Conservation (phyloP, 1,284 basidiomycete species). For the Trichosporon ovoides region DNA sequence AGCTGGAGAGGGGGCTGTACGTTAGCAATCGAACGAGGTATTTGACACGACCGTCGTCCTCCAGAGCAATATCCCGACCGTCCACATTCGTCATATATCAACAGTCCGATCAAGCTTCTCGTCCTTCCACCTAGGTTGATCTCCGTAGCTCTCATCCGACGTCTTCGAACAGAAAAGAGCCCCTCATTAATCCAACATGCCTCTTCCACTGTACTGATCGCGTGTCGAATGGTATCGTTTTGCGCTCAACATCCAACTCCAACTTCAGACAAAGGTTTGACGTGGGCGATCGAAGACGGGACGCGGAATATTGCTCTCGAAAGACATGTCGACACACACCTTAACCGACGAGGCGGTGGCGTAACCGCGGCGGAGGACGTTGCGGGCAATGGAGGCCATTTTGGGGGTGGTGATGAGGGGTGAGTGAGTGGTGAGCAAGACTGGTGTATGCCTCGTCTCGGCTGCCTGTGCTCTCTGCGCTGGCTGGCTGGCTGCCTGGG, state of each 20-base stretch:
- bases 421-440: constrained; percentile 15
- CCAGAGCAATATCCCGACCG: neutral
- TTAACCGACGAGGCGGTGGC: constrained; percentile 46
- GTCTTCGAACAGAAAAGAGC: too few species aligned
- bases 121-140: too few species aligned
- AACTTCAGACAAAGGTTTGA: neutral
- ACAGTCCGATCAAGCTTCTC: too few species aligned
- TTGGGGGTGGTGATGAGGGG: constrained; percentile 23
- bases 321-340: constrained; percentile 28
- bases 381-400: constrained; percentile 46
- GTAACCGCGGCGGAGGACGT: constrained; percentile 44
- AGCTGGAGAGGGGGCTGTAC: constrained; percentile 48
- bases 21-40: neutral
- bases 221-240: too few species aligned
- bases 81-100: too few species aligned
- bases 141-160: too few species aligned
- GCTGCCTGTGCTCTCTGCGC: neutral
- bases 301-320: constrained; percentile 1
- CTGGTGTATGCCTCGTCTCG: neutral
- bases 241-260: too few species aligned
- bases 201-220: neutral
- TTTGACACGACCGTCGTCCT: neutral
- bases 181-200: too few species aligned
- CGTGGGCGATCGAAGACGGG: neutral
- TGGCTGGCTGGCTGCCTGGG: constrained; percentile 9